phyloP scores from a whole-genome alignment of 768 basidiomycete species.

The Dendrothele bispora region DNA sequence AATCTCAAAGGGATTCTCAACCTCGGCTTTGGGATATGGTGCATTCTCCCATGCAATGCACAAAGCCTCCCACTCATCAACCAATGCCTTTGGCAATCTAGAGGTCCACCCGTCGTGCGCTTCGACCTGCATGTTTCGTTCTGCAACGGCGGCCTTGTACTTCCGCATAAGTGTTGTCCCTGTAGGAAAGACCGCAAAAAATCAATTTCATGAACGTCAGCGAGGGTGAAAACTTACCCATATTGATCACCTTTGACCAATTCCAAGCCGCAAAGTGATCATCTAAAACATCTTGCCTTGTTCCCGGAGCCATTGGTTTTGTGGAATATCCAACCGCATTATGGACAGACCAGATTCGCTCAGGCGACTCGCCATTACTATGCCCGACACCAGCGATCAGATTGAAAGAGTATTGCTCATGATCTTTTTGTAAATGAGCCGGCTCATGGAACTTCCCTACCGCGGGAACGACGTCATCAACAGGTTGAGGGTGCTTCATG shows the following conservation, averaged over 20 bases:
- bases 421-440: conserved; percentile 23
- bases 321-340: conserved; percentile 29
- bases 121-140: conserved; percentile 14
- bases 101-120: conserved; percentile 11
- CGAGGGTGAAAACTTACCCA: too few relatives aligned
- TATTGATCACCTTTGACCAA: conserved; percentile 19
- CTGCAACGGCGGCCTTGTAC: conserved; percentile 9
- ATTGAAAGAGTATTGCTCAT: conserved; percentile 27
- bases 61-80: conserved; percentile 14
- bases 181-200: too few relatives aligned
- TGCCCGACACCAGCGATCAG: conserved; percentile 21
- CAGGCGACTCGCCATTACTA: conserved; percentile 31
- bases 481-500: not conserved
- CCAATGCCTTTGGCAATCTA: conserved; percentile 1
- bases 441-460: conserved; percentile 33
- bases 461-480: not conserved
- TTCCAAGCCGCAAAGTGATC: conserved; percentile 31
- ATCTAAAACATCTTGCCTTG: conserved; percentile 29
- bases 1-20: conserved; percentile 9
- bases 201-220: too few relatives aligned
- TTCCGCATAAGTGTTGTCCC: conserved; percentile 5
- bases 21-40: conserved; percentile 5
- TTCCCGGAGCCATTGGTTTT: conserved; percentile 31
- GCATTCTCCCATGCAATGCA: conserved; percentile 13
- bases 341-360: conserved; percentile 29